phyloP scores from a whole-genome alignment of 2,329 filamentous ascomycete species.

The Tolypocladium capitatum region DNA sequence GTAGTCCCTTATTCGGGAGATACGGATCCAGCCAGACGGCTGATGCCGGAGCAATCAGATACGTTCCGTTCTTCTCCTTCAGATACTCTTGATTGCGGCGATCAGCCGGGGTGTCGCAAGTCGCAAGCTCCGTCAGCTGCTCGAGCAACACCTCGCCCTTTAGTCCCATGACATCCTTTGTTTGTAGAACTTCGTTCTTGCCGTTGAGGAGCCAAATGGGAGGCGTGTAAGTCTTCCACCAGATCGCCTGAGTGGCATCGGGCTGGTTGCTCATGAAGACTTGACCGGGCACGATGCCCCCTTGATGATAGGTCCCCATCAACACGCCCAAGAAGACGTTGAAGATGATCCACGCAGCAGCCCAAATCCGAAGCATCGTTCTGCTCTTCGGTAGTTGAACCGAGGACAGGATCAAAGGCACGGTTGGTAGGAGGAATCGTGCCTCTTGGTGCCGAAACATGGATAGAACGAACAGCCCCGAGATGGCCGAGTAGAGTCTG shows the following conservation, averaged over 20 bases:
- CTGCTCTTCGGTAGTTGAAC: slow-evolving; percentile 49
- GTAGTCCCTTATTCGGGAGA: slow-evolving; percentile 42
- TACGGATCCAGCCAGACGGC: slow-evolving; percentile 57
- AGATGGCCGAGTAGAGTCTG: slow-evolving; percentile 59
- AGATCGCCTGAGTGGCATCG: slow-evolving; percentile 56
- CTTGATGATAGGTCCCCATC: slow-evolving; percentile 76
- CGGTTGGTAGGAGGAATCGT: slow-evolving; percentile 60
- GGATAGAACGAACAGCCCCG: slow-evolving; percentile 57
- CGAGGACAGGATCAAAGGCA: slow-evolving; percentile 66
- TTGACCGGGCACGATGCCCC: slow-evolving; percentile 62
- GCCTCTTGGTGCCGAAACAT: slow-evolving; percentile 70
- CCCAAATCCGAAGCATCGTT: slow-evolving; percentile 38
- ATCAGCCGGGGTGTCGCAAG: slow-evolving; percentile 47
- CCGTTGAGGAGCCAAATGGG: slow-evolving; percentile 69
- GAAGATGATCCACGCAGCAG: slow-evolving; percentile 52
- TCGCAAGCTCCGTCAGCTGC: slow-evolving; percentile 44
- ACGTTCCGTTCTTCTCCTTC: slow-evolving; percentile 50
- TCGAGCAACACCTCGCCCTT: slow-evolving; percentile 45
- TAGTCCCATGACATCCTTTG: slow-evolving; percentile 63
- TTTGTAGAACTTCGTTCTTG: slow-evolving; percentile 58
- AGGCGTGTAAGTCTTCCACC: slow-evolving; percentile 81
- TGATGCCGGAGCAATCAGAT: slow-evolving; percentile 61
- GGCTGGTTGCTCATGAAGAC: slow-evolving; percentile 59
- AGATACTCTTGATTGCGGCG: slow-evolving; percentile 41
- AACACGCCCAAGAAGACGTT: slow-evolving; percentile 54